Conservation (phyloP, 306 rosid species). For the Psophocarpus tetragonolobus region DNA sequence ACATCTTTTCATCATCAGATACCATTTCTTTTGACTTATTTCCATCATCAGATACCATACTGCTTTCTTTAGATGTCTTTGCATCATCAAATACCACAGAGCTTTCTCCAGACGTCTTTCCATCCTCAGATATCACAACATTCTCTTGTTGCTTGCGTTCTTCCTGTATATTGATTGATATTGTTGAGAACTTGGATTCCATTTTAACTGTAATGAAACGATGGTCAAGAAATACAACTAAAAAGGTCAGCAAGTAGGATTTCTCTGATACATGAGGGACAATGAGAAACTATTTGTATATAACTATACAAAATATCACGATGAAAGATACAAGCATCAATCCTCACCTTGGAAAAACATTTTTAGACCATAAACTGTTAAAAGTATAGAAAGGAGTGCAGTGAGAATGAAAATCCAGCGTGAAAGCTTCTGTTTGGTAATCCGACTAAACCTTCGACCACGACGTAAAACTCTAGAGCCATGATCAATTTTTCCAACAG, state of each 20-base stretch:
- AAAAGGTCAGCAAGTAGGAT: slow-evolving; percentile 6
- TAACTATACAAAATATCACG: slow-evolving; percentile 21
- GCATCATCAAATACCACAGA: neutral
- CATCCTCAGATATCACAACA: slow-evolving; percentile 19
- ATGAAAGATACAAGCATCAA: slow-evolving; percentile 17
- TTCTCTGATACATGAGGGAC: slow-evolving; percentile 15
- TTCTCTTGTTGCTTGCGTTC: slow-evolving; percentile 34
- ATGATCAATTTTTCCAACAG: slow-evolving; percentile 34
- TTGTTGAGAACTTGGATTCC: slow-evolving; percentile 42
- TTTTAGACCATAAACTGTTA: slow-evolving; percentile 59
- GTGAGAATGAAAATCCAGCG: slow-evolving; percentile 51
- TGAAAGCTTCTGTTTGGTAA: slow-evolving; percentile 51
- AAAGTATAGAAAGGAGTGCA: slow-evolving; percentile 50
- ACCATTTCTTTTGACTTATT: too few relatives aligned
- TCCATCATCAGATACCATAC: too few relatives aligned
- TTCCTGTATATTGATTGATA: slow-evolving; percentile 20
- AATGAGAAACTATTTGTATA: slow-evolving; percentile 19
- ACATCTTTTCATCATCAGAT: too few relatives aligned
- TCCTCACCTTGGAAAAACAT: slow-evolving; percentile 62
- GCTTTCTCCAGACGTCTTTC: slow-evolving; percentile 43
- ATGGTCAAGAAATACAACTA: slow-evolving; percentile 5
- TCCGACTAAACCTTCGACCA: slow-evolving; percentile 68
- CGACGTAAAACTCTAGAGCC: slow-evolving; percentile 63
- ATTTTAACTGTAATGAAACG: slow-evolving; percentile 49
- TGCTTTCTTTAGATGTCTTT: too few relatives aligned